Base-by-base conservation (phyloP, 2,329 filamentous ascomycete species). In the Emericellopsis atlantica region DNA sequence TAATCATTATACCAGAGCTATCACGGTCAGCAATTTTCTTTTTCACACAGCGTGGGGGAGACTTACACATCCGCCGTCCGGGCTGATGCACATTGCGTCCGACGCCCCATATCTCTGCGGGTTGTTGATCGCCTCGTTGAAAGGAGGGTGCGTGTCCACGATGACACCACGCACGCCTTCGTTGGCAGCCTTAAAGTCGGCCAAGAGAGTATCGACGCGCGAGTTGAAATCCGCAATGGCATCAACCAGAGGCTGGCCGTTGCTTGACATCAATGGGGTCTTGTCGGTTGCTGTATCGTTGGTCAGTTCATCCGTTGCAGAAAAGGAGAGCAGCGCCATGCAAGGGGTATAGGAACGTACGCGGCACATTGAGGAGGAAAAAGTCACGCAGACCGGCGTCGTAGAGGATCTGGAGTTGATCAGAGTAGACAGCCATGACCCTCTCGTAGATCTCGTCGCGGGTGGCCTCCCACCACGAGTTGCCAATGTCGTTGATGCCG, bases 331-430 rank as follows among this genome's bases (percentile, higher is more conserved):
- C 31, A 6, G 16, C 2, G 6, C 4, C 18, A 21, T 21, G 3
- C 18, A 21, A 21, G 18, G 18, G 18, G 5, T 21, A 21, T 21
- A 5, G 1, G 2, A 42, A 45, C 54, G 45, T 41, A 54, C 54
- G 72, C 2, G 78, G 77, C 0, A 79, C 74, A 40, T 67, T 76
- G 24, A 81, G 45, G 40, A 81, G 65, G 2, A 70, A 61, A 44
- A 81, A 81, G 42, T 77, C 76, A 5, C 76, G 60, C 2, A 67
- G 67, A 0, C 76, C 76, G 3, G 62, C 58, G 3, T 57, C 51
- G 45, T 76, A 76, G 6, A 82, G 56, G 16, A 62, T 43, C 41
- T 65, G 55, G 0, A 69, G 50, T 1, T 69, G 52, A 4, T 51
- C 52, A 11, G 60, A 60, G 41, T 70, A 70, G 16, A 61, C 58